Evolutionary conservation across 345 rosid genomes (phyloP).

Genomic region (Lepidium aucheri): DNA sequence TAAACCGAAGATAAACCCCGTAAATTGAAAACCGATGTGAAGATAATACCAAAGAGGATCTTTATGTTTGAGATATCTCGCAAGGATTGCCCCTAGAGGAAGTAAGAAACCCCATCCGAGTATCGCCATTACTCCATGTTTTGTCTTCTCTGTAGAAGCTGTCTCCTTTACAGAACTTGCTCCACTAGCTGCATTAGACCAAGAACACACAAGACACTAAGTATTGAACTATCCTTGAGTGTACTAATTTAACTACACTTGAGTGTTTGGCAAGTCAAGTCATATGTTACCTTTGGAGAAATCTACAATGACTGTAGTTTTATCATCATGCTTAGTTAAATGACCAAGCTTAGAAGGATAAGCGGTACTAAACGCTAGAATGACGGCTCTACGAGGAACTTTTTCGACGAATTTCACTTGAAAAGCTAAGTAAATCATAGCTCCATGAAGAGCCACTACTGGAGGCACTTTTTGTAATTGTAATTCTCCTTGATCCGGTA

Average conservation of each 20-base stretch:
- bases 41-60: conserved; percentile 90
- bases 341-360: conserved; percentile 42
- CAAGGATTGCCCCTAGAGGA: conserved; percentile 67
- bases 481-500: conserved; percentile 66
- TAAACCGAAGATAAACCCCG: conserved; percentile 62
- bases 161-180: conserved; percentile 25
- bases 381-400: conserved; percentile 48
- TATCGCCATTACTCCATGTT: conserved; percentile 63
- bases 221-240: background rate
- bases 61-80: conserved; percentile 73
- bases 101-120: conserved; percentile 76
- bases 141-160: conserved; percentile 44
- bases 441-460: conserved; percentile 58
- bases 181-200: conserved; percentile 29
- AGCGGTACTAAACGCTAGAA: conserved; percentile 58
- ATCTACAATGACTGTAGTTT: conserved; percentile 57
- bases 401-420: conserved; percentile 50
- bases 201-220: conserved; percentile 5
- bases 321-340: conserved; percentile 58
- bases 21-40: conserved; percentile 53
- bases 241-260: background rate
- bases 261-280: background rate
- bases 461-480: conserved; percentile 63
- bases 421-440: conserved; percentile 73
- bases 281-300: conserved; percentile 45